Conservation (phyloP, 2,329 filamentous ascomycete species). For the Chaetoscypha palmicola region DNA sequence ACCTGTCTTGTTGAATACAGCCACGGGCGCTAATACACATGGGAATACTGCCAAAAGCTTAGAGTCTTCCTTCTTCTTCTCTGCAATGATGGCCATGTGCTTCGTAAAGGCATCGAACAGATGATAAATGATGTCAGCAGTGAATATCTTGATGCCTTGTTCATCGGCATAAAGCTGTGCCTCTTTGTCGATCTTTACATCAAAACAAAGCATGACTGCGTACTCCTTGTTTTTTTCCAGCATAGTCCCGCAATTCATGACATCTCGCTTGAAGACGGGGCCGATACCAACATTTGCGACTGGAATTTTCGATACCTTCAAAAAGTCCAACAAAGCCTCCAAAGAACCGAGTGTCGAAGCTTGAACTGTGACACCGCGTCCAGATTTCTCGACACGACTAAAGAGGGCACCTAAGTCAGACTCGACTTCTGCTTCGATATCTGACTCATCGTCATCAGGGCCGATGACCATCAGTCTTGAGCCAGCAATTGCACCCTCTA, state of each 20-base stretch:
- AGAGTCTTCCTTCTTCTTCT: constrained; percentile 92
- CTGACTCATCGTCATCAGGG: constrained; percentile 92
- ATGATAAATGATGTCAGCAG: constrained; percentile 98
- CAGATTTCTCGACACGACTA: constrained; percentile 83
- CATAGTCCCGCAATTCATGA: constrained; percentile 94
- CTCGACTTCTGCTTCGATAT: constrained; percentile 94
- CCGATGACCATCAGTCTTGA: constrained; percentile 92
- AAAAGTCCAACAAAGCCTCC: constrained; percentile 92
- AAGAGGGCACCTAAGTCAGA: constrained; percentile 86
- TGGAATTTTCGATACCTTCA: constrained; percentile 92
- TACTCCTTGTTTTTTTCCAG: constrained; percentile 90
- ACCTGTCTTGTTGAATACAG: constrained; percentile 96
- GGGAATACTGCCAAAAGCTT: constrained; percentile 97
- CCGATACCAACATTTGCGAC: constrained; percentile 97
- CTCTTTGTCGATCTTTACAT: constrained; percentile 98
- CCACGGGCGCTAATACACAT: constrained; percentile 80
- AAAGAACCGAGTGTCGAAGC: constrained; percentile 95
- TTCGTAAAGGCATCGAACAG: constrained; percentile 94
- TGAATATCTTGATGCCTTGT: constrained; percentile 94
- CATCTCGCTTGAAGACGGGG: constrained; percentile 94
- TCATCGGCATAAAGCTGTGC: constrained; percentile 86
- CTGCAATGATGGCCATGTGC: constrained; percentile 80
- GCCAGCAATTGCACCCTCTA: constrained; percentile 93
- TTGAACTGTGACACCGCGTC: constrained; percentile 92
- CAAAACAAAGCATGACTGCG: constrained; percentile 99